phyloP scores from a whole-genome alignment of 2,329 filamentous ascomycete species.

The Nemania sp. region DNA sequence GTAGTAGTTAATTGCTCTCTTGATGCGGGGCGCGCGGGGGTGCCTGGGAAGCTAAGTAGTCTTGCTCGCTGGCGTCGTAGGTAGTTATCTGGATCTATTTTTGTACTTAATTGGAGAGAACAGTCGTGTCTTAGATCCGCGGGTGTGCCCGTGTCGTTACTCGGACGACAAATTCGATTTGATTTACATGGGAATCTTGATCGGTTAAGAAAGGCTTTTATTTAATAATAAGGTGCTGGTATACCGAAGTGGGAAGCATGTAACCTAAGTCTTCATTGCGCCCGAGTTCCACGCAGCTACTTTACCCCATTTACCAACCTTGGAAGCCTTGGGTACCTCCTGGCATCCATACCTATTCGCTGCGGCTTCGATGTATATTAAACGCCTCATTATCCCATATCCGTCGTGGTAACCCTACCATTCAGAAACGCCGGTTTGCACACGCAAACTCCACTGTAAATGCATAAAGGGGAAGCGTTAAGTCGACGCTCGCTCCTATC shows the following conservation, averaged over 20 bases:
- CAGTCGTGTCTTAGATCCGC: not conserved
- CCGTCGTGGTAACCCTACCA: conserved; percentile 16
- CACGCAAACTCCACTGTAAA: conserved; percentile 36
- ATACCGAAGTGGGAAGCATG: not conserved
- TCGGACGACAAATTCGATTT: not conserved
- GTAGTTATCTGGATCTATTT: too few species aligned
- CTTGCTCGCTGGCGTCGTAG: not conserved
- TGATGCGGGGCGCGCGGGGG: conserved; percentile 9
- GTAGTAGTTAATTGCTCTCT: not conserved
- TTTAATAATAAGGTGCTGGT: not conserved
- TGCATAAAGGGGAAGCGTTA: conserved; percentile 27
- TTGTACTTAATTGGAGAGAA: not conserved
- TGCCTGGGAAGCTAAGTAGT: not conserved
- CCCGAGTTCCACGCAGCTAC: not conserved
- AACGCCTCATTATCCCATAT: conserved; percentile 22
- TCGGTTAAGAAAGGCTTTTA: not conserved
- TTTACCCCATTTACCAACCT: not conserved
- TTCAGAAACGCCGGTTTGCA: conserved; percentile 29
- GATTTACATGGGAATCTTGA: not conserved
- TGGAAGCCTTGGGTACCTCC: not conserved
- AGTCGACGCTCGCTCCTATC: not conserved
- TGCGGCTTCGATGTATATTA: conserved; percentile 16
- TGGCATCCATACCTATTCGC: conserved; percentile 9
- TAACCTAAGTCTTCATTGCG: not conserved
- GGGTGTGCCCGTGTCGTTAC: not conserved